These are phyloP conservation scores for Dactylellina leptospora DNA, from an alignment of 2,329 filamentous ascomycete species.

Conservation along the genomic window DNA sequence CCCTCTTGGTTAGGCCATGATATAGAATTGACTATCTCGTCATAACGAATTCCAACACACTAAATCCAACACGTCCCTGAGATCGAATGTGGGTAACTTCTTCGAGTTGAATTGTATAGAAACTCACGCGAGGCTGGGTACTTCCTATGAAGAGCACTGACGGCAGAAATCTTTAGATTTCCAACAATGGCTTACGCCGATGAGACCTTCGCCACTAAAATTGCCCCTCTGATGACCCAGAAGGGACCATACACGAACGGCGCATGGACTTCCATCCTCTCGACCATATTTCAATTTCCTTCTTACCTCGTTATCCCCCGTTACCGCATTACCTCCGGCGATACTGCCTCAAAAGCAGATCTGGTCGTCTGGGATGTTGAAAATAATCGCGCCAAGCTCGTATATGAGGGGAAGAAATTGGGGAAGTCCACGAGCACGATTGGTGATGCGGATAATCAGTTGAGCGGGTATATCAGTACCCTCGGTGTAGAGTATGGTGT, in stretches of 20 bases:
- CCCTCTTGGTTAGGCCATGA: too few relatives aligned
- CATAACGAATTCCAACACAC: conserved; percentile 22
- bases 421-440: conserved; percentile 50
- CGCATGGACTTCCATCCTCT: conserved; percentile 49
- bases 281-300: conserved; percentile 42
- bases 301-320: conserved; percentile 47
- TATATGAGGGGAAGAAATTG: conserved; percentile 50
- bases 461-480: conserved; percentile 38
- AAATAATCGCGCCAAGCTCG: conserved; percentile 29
- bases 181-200: conserved; percentile 15
- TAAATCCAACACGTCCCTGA: conserved; percentile 43
- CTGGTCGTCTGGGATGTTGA: conserved; percentile 46
- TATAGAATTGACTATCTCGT: too few relatives aligned
- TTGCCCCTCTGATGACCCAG: conserved; percentile 41
- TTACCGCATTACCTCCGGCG: conserved; percentile 23
- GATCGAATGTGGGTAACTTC: too few relatives aligned
- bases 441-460: conserved; percentile 41
- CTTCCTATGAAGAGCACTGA: too few relatives aligned
- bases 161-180: too few relatives aligned
- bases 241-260: conserved; percentile 47
- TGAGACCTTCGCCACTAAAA: conserved; percentile 21
- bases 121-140: too few relatives aligned
- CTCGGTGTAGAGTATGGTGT: conserved; percentile 36
- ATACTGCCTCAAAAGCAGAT: conserved; percentile 25
- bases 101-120: too few relatives aligned